Percentiles rank a stretch among this genome's conserved stretches.
phyloP scores from a whole-genome alignment of 306 rosid species.

The Prunus armeniaca region DNA sequence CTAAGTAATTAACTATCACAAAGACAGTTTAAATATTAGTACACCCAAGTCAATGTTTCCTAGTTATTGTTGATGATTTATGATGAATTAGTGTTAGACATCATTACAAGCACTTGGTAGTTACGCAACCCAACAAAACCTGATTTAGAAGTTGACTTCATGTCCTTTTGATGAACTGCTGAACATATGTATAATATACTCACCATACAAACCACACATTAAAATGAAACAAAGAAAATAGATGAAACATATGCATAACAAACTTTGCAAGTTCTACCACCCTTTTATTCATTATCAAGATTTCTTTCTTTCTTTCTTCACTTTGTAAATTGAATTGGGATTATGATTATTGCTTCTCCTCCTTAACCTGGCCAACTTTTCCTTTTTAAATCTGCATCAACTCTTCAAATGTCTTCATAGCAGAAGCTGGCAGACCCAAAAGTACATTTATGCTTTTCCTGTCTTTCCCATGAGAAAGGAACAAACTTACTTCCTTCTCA shows the following conservation, averaged over 20 bases:
- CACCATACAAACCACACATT: not conserved
- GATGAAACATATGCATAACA: not conserved
- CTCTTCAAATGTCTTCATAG: slow-evolving; percentile 62
- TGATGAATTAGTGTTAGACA: not conserved
- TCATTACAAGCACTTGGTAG: not conserved
- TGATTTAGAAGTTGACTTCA: not conserved
- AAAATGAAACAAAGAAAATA: not conserved
- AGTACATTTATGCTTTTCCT: slow-evolving; percentile 62
- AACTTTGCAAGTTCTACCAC: not conserved
- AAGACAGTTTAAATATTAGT: too few relatives aligned
- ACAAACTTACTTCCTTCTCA: slow-evolving; percentile 59
- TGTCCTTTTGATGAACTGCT: not conserved
- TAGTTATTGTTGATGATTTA: not conserved
- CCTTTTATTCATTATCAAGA: slow-evolving; percentile 8
- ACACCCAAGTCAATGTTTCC: not conserved
- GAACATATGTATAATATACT: not conserved
- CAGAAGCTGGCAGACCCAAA: slow-evolving; percentile 77
- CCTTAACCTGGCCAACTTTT: not conserved
- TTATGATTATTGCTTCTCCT: not conserved
- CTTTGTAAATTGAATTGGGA: not conserved
- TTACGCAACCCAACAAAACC: not conserved
- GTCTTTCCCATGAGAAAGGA: slow-evolving; percentile 52
- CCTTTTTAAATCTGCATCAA: slow-evolving; percentile 38
- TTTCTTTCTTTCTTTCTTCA: not conserved
- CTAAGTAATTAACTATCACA: too few relatives aligned